Evolutionary conservation across 495 filamentous ascomycete species (phyloP).

Genomic region (Aspergillus leporis): DNA sequence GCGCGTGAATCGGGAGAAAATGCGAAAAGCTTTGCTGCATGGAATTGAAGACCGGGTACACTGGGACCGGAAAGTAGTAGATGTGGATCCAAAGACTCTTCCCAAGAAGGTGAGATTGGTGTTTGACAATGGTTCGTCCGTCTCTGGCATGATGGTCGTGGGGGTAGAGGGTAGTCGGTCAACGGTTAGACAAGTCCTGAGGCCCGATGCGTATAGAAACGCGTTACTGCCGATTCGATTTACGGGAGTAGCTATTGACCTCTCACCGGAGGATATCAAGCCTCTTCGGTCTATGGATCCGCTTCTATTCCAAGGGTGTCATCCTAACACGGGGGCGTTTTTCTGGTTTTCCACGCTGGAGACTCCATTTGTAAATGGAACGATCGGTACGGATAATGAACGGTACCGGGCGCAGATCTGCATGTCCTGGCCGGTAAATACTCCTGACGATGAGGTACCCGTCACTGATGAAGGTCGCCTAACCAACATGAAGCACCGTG

Average conservation of each 20-base stretch:
- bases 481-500: constrained; percentile 51
- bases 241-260: constrained; percentile 29
- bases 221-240: constrained; percentile 24
- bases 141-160: constrained; percentile 32
- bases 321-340: constrained; percentile 54
- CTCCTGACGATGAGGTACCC: constrained; percentile 34
- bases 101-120: constrained; percentile 13
- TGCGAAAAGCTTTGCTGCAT: constrained; percentile 20
- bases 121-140: constrained; percentile 21
- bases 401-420: constrained; percentile 29
- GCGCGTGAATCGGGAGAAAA: constrained; percentile 31
- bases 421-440: constrained; percentile 34
- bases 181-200: constrained; percentile 39
- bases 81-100: constrained; percentile 7
- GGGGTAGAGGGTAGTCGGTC: constrained; percentile 54
- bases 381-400: neutral
- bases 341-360: constrained; percentile 52
- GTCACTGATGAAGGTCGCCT: constrained; percentile 38
- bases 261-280: constrained; percentile 33
- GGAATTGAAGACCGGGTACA: constrained; percentile 31
- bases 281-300: constrained; percentile 54
- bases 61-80: constrained; percentile 23
- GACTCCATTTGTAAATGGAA: constrained; percentile 24
- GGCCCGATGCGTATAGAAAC: constrained; percentile 28
- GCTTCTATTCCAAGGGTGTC: constrained; percentile 58